A percentile compares a stretch with the other conserved stretches of the same genome.
Conservation (phyloP, 2,329 filamentous ascomycete genomes). For the Phoma sp. region DNA sequence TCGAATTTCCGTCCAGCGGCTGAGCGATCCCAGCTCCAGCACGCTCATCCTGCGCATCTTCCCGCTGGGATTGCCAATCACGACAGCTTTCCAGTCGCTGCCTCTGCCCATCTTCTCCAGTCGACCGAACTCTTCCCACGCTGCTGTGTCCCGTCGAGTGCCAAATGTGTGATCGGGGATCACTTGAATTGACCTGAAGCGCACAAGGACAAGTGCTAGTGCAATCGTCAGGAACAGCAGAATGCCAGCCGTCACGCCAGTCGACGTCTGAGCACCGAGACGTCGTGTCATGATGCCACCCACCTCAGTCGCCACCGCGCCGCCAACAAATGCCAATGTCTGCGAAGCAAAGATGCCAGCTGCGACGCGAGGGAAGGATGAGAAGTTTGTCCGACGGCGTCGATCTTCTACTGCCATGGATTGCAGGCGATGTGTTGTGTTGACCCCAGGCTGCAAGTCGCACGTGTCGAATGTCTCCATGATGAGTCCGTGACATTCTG, state of each 20-base stretch:
- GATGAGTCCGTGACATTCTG: constrained; percentile 76
- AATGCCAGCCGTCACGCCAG: constrained; percentile 71
- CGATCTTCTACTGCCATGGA: constrained; percentile 52
- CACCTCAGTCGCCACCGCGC: constrained; percentile 70
- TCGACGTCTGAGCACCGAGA: constrained; percentile 70
- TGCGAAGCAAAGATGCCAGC: constrained; percentile 76
- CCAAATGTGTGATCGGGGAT: constrained; percentile 65
- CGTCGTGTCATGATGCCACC: constrained; percentile 71
- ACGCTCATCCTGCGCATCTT: constrained; percentile 73
- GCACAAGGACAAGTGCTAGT: constrained; percentile 66
- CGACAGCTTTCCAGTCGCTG: constrained; percentile 68
- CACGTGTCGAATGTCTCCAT: constrained; percentile 86
- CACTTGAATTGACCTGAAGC: constrained; percentile 71
- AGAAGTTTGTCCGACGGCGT: constrained; percentile 70
- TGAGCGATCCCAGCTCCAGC: constrained; percentile 71
- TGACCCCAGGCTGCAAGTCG: constrained; percentile 75
- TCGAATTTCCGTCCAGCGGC: constrained; percentile 74
- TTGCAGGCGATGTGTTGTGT: constrained; percentile 54
- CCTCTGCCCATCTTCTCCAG: constrained; percentile 51
- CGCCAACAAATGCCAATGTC: constrained; percentile 70
- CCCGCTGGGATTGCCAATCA: constrained; percentile 74
- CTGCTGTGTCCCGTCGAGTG: constrained; percentile 40
- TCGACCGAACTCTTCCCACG: constrained; percentile 45
- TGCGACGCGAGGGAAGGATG: constrained; percentile 74
- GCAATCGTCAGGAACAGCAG: constrained; percentile 69